These are phyloP conservation scores for Calycina marina DNA, from an alignment of 2,329 filamentous ascomycete species.

Conservation along the genomic window DNA sequence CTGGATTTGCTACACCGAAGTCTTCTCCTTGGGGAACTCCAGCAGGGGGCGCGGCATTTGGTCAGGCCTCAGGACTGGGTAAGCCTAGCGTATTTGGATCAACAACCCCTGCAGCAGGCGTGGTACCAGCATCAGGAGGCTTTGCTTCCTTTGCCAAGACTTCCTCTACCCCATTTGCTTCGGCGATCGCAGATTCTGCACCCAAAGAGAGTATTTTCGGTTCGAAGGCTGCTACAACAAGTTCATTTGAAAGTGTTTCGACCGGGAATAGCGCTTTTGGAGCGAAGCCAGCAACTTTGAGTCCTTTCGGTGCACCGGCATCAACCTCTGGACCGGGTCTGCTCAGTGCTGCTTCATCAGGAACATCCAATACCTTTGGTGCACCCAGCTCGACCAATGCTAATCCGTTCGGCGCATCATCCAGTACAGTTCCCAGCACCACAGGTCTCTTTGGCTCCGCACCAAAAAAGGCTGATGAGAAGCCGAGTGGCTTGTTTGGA, in stretches of 20 bases:
- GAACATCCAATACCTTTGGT: too few species aligned
- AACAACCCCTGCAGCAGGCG: slow-evolving; percentile 15
- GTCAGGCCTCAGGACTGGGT: slow-evolving; percentile 35
- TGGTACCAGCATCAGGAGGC: slow-evolving; percentile 27
- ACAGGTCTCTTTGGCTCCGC: slow-evolving; percentile 18
- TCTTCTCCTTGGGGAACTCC: slow-evolving; percentile 39
- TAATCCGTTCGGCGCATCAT: too few species aligned
- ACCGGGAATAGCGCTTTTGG: too few species aligned
- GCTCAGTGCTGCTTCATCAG: too few species aligned
- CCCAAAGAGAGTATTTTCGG: slow-evolving; percentile 20
- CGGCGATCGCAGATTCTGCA: slow-evolving; percentile 19
- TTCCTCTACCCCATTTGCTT: slow-evolving; percentile 37
- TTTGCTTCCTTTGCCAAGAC: slow-evolving; percentile 36
- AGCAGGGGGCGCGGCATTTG: slow-evolving; percentile 30
- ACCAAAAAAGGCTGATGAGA: slow-evolving; percentile 25
- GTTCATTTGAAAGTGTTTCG: slow-evolving; percentile 21
- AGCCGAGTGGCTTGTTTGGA: slow-evolving; percentile 7
- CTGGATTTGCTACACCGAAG: slow-evolving; percentile 27
- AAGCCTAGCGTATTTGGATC: slow-evolving; percentile 23
- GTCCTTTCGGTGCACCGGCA: too few species aligned
- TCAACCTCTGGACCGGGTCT: too few species aligned
- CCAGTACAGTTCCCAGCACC: too few species aligned
- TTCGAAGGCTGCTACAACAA: slow-evolving; percentile 14
- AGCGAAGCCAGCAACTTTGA: too few species aligned
- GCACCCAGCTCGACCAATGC: too few species aligned